These are phyloP conservation scores for Spergularia marina DNA, from an alignment of 148 eudicot genomes.

Conservation along the genomic window DNA sequence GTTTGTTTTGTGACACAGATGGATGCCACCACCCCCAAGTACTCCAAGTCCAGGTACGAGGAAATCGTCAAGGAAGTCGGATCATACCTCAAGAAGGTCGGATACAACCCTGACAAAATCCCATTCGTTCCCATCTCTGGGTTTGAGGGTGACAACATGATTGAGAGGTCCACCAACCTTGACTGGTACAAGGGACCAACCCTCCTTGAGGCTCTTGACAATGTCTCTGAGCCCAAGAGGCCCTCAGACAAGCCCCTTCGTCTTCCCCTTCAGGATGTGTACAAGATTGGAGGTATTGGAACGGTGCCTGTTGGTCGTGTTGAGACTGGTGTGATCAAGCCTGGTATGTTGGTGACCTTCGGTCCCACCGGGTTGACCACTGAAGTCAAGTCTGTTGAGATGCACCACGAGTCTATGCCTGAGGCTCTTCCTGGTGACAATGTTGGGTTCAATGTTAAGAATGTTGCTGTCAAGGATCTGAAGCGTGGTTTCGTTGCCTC, in stretches of 20 bases:
- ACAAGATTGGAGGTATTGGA: slow-evolving; percentile 53
- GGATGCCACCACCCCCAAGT: slow-evolving; percentile 52
- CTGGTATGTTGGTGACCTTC: slow-evolving; percentile 44
- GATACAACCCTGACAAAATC: slow-evolving; percentile 50
- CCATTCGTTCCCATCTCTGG: slow-evolving; percentile 50
- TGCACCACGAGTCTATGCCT: slow-evolving; percentile 46
- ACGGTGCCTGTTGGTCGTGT: slow-evolving; percentile 49
- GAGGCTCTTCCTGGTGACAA: slow-evolving; percentile 50
- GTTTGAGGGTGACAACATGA: slow-evolving; percentile 50
- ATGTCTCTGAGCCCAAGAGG: slow-evolving; percentile 39
- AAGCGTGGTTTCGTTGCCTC: slow-evolving; percentile 53
- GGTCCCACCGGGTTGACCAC: slow-evolving; percentile 45
- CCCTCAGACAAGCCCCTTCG: slow-evolving; percentile 52
- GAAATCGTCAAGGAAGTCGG: slow-evolving; percentile 49
- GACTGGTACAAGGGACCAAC: slow-evolving; percentile 56
- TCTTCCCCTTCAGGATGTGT: slow-evolving; percentile 51
- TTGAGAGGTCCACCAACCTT: slow-evolving; percentile 49
- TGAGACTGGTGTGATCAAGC: slow-evolving; percentile 41
- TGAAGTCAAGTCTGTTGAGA: slow-evolving; percentile 49
- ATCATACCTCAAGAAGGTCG: slow-evolving; percentile 46
- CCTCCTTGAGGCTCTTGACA: slow-evolving; percentile 44
- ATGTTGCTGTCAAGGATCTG: slow-evolving; percentile 47
- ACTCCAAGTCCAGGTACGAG: slow-evolving; percentile 42
- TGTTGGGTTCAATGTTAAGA: slow-evolving; percentile 46
- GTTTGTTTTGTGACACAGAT: slow-evolving; percentile 16